Base-by-base conservation (phyloP, 225 moss, liverwort and hornwort species). In the Anthoceros angustus region DNA sequence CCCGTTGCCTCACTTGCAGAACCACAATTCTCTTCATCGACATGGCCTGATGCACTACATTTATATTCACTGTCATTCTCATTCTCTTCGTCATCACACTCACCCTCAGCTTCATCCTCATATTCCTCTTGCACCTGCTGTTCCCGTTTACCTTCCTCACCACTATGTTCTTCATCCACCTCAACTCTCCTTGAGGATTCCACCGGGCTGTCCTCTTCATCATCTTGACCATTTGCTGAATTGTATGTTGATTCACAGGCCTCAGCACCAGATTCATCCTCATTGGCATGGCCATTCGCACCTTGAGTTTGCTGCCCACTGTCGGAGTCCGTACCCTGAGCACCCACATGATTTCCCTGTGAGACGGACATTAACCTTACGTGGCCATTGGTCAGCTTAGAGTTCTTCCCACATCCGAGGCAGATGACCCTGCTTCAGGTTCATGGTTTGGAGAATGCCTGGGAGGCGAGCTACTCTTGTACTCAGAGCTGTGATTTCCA, bases 51-150 rank as follows among this genome's bases (percentile, higher is more conserved):
- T 3, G 14, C 1, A 4, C 18, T 12, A 55, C 61, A 41, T 5
- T 62, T 32, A 25, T 5, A 62, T 43, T 67, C 66, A n/a, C 2
- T 32, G 10, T 26, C 50, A 23, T 62, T 62, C 26, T 46, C 70
- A 25, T 38, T 63, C 14, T 38, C 20, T 40, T 77, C 80, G 70
- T 72, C 75, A 61, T 71, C 81, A 63, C 71, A 74, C 69, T 77
- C 79, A 23, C 71, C 79, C 21, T 77, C 81, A 43, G 65, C 78
- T 60, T 73, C 70, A 49, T 67, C 73, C 6, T 63, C 68, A 25
- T 62, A 67, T 38, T 48, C 71, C 48, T 82, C 76, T 25, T 26
- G 39, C 46, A 67, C 40, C 20, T 72, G 67, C n/a, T 68, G 66
- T 42, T 73, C 77, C 24, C 43, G 71, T n/a, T 76, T 63, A 25